phyloP scores from a whole-genome alignment of 2,329 filamentous ascomycete species.

The Aspergillus caelatus region DNA sequence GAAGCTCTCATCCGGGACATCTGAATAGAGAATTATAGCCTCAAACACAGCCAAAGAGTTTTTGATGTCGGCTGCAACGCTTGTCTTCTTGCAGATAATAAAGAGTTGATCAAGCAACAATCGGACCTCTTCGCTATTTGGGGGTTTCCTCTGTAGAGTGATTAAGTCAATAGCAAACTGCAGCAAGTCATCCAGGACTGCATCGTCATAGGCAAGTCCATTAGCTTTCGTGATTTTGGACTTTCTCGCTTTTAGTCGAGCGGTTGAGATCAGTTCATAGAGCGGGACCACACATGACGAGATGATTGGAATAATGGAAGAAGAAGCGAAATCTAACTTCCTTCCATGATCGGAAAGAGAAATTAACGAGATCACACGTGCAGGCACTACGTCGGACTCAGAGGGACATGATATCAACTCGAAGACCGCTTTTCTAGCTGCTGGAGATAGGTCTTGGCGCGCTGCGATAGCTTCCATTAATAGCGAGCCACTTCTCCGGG shows the following conservation, averaged over 20 bases:
- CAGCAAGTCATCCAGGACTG: conserved; percentile 41
- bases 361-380: conserved; percentile 43
- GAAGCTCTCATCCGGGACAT: conserved; percentile 43
- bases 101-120: conserved; percentile 41
- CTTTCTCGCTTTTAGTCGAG: conserved; percentile 43
- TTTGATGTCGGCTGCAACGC: conserved; percentile 45
- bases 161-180: conserved; percentile 47
- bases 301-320: conserved; percentile 43
- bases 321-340: conserved; percentile 44
- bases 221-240: conserved; percentile 36
- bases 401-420: conserved; percentile 38
- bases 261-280: conserved; percentile 39
- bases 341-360: conserved; percentile 47
- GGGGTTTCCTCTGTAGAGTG: conserved; percentile 44
- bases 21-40: conserved; percentile 44
- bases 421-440: conserved; percentile 38
- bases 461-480: conserved; percentile 41
- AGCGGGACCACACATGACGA: conserved; percentile 43
- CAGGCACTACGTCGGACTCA: conserved; percentile 40
- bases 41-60: conserved; percentile 46
- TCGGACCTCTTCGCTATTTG: conserved; percentile 39
- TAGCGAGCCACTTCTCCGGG: conserved; percentile 37
- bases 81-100: conserved; percentile 45
- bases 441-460: conserved; percentile 43
- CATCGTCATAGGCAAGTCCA: conserved; percentile 36